Percentiles rank a stretch among this genome's conserved stretches.
Conservation (phyloP, 2,329 filamentous ascomycete species). For the Blumeria graminis region DNA sequence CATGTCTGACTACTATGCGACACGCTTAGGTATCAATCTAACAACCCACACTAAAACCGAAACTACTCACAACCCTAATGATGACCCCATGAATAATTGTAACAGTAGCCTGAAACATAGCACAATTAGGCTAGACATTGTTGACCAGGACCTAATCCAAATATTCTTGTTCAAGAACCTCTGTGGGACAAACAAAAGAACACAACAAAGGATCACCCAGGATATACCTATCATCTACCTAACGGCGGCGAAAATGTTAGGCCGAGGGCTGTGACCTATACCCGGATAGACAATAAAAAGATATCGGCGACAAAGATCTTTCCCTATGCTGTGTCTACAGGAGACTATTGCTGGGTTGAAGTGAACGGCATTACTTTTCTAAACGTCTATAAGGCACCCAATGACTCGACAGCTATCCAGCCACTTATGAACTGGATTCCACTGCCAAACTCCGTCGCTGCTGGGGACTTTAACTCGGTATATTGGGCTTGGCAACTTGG, state of each 20-base stretch:
- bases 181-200: not conserved
- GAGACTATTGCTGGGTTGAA: not conserved
- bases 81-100: too few relatives aligned
- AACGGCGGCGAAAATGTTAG: not conserved
- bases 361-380: not conserved
- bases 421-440: not conserved
- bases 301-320: not conserved
- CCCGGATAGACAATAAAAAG: not conserved
- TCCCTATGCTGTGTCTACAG: not conserved
- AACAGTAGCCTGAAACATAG: too few relatives aligned
- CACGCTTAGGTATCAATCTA: too few relatives aligned
- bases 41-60: too few relatives aligned
- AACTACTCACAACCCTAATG: too few relatives aligned
- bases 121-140: too few relatives aligned
- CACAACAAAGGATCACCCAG: not conserved
- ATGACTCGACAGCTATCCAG: not conserved
- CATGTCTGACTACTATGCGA: too few relatives aligned
- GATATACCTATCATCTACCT: not conserved
- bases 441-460: not conserved
- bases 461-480: not conserved
- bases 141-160: too few relatives aligned
- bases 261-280: not conserved
- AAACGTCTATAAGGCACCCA: not conserved
- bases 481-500: not conserved
- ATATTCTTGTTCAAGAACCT: not conserved